Evolutionary conservation across 306 rosid genomes (phyloP), one percentile per base, ranked within the genome.

Genomic region (Begonia fuchsioides): DNA sequence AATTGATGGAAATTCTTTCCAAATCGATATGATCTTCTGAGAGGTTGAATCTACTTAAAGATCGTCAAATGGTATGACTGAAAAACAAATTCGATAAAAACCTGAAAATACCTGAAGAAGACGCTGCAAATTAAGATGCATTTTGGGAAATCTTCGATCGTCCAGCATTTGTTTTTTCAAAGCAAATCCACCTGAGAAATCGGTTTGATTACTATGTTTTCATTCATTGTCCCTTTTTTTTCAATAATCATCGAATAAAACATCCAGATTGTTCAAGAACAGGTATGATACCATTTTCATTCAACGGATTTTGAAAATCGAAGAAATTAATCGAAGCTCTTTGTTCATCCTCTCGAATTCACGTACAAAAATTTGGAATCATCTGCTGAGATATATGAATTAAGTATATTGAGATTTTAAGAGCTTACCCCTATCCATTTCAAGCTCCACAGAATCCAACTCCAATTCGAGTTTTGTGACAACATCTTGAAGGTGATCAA

Each of bases 141-240:
- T 74, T 64, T 90, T 90, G 47, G 98, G 94, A 62, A 90, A 90
- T 85, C 87, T 77, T 77, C 98, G 75, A 45, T 90, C 98, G 69
- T 90, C 98, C 38, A 90, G 73, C 98, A 90, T 85, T 79, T 85
- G 82, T 68, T 90, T 90, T 78, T 85, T 85, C 73, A 82, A 66
- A 54, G 76, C 74, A 67, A 75, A 73, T 60, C 94, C 94, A 62
- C 95, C 95, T 85, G 61, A 49, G 72, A 62, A 44, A 52, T 9
- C 53, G 47, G 53, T 13, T 17, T 17, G 17, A 56, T 35, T 16
- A 19, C 12, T 14, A 17, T 41, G 12, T n/a, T 41, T 41, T 41
- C 12, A 41, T 41, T 11, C 45, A 3, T 41, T 41, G 45, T 10
- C 14, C n/a, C 4, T 41, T 41, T 41, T 10, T 41, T 10, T 41